Evolutionary conservation across 805 yeast species (phyloP), one percentile per base, ranked within the genome.

Genomic region (Kuraishia hungarica): DNA sequence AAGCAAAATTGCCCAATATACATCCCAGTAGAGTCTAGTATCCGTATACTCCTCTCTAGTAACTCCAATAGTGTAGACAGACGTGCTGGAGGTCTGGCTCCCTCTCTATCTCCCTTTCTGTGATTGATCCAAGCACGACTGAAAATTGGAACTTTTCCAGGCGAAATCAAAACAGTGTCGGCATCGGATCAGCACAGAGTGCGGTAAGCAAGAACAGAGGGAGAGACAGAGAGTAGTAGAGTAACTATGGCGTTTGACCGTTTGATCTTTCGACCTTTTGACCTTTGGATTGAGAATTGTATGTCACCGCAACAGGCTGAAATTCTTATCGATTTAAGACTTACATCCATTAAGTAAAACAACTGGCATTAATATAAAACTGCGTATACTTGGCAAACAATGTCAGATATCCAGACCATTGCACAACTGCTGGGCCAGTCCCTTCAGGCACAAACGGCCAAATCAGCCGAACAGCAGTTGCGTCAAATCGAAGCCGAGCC

Each of bases 401-500:
- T 52, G 53, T 63, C 81, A 19, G 82, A 78, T 55, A 68, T 83
- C 53, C 81, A 79, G 61, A 64, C 81, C 19, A 75, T 87, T 52
- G 76, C 86, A 1, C 72, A 69, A 47, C 70, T 80, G 51, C 70
- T 88, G 62, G 82, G 81, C 55, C 84, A 82, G 62, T 86, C 94
- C 1, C 78, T 88, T 55, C 72, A 72, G 53, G 88, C 92, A 1
- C 75, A 77, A 3, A 75, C 80, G 21, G 83, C 94, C 7, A 86
- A 82, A 59, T 73, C 73, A 53, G 84, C 93, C 0, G 97, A 90
- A 65, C 74, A 74, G 19, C 74, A 79, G 54, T 74, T 94, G 62
- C 79, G 82, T 54, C 65, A 78, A 11, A 69, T 85, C 52, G 98
- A 94, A 65, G 57, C 68, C 1, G 76, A 76, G 53, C 82, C 82